A percentile compares a stretch with the other conserved stretches of the same genome.
phyloP scores from a whole-genome alignment of 1,139 yeast genomes.

The Protomyces lactucae-debilis region DNA sequence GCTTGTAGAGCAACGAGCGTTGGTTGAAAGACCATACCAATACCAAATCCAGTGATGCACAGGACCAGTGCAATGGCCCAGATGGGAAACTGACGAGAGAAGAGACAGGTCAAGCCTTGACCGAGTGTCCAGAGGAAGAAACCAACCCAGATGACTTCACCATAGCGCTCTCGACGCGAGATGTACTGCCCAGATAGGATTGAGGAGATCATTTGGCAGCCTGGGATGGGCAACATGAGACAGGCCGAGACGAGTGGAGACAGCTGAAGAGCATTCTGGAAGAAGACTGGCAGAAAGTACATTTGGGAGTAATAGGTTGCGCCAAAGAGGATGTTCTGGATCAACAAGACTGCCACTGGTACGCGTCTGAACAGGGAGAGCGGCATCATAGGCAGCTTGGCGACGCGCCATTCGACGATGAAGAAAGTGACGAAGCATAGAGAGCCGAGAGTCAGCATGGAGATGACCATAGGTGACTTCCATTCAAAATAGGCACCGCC shows the following conservation, averaged over 20 bases:
- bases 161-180: constrained; percentile 6
- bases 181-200: constrained; percentile 9
- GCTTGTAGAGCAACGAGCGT: background rate
- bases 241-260: constrained; percentile 20
- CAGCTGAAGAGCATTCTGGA: background rate
- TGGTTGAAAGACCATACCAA: background rate
- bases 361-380: background rate
- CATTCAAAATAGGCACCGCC: constrained; percentile 16
- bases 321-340: constrained; percentile 3
- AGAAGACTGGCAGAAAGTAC: constrained; percentile 6
- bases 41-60: background rate
- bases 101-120: constrained; percentile 1
- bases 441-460: constrained; percentile 5
- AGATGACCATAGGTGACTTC: constrained; percentile 9
- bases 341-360: background rate
- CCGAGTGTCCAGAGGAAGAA: constrained; percentile 13
- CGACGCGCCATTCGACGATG: constrained; percentile 1
- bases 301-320: constrained; percentile 1
- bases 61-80: background rate
- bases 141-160: constrained; percentile 6
- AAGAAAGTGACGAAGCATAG: background rate
- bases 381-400: constrained; percentile 9
- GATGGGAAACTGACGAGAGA: background rate
- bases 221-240: constrained; percentile 15
- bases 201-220: constrained; percentile 3